These are phyloP conservation scores for Geranomyces michiganensis DNA, from an alignment of 192 early-diverging fungal genomes.

Conservation along the genomic window DNA sequence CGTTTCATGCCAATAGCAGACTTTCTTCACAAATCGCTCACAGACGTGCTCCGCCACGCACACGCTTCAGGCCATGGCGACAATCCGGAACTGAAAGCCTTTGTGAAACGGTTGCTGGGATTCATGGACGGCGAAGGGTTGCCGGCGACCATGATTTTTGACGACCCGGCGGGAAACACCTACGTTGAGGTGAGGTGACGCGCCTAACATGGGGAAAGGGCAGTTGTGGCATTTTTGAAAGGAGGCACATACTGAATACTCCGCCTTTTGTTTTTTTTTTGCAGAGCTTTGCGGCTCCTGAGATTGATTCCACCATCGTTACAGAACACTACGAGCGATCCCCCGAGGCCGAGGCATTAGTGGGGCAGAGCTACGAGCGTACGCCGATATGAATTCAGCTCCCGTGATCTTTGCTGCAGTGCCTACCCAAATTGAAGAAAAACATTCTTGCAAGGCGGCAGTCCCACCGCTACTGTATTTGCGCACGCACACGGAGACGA, in stretches of 20 bases:
- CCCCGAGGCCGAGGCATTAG: neutral
- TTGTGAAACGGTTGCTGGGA: neutral
- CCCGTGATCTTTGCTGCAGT: neutral
- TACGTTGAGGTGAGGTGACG: constrained; percentile 10
- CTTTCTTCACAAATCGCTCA: constrained; percentile 14
- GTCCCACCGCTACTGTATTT: too few species aligned
- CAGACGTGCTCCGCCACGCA: constrained; percentile 10
- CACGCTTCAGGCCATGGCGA: neutral
- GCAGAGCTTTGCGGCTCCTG: constrained; percentile 23
- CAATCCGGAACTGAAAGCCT: constrained; percentile 3
- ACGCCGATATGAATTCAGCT: constrained; percentile 1
- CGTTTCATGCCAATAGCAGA: constrained; percentile 13
- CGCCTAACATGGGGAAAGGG: neutral
- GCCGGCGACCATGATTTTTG: constrained; percentile 15
- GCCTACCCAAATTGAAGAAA: too few species aligned
- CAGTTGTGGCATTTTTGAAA: neutral
- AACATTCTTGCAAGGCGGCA: too few species aligned
- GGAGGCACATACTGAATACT: too few species aligned
- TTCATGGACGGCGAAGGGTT: constrained; percentile 17
- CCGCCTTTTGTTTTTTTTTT: neutral
- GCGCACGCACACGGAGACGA: too few species aligned
- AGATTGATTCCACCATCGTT: constrained; percentile 5
- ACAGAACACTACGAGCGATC: constrained; percentile 19
- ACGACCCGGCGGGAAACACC: constrained; percentile 23
- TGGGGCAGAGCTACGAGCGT: constrained; percentile 2